Base-by-base conservation (phyloP, 345 rosid species). In the Citrus trifoliata region DNA sequence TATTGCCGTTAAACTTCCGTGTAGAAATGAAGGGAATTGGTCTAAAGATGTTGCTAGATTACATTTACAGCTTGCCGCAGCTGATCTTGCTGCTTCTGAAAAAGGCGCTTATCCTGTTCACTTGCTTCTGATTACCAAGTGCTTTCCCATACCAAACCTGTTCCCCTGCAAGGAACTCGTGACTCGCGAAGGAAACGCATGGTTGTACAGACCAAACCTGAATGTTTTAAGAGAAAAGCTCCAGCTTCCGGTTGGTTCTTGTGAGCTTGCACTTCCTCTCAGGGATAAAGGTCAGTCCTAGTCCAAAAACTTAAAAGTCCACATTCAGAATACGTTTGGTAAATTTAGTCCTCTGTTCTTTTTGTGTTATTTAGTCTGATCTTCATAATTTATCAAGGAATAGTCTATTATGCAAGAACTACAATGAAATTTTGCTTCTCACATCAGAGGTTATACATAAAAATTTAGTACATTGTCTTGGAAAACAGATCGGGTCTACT, bases 181-280 rank as follows among this genome's bases (percentile, higher is more conserved):
- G 48, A 67, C 75, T 66, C 88, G 88, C 7, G 80, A 83, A 78
- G 92, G 94, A 22, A 81, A 89, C 71, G 87, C 85, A 32, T 91
- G 98, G 98, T 81, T 94, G 48, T 94, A 94, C 79, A 87, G 80
- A 80, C 95, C 97, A 68, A 87, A 90, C 80, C 86, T 86, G 73
- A 87, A 89, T 85, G 80, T 77, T 63, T 71, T 94, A 84, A 88
- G 97, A 75, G 91, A 90, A 67, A 94, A 92, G 80, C 67, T 89
- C 60, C 94, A 89, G 81, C 97, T 94, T 60, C 97, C 99, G 3
- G 76, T 84, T 32, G 99, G 99, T 27, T 96, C 99, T 65, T 96
- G 99, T 75, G 99, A 94, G 82, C 97, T 96, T 60, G 88, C 98
- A 46, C 95, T 93, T 81, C 94, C 99, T 30, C 83, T 96, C n/a